Conservation (phyloP, 306 rosid genomes). For the Quercus berberidifolia region DNA sequence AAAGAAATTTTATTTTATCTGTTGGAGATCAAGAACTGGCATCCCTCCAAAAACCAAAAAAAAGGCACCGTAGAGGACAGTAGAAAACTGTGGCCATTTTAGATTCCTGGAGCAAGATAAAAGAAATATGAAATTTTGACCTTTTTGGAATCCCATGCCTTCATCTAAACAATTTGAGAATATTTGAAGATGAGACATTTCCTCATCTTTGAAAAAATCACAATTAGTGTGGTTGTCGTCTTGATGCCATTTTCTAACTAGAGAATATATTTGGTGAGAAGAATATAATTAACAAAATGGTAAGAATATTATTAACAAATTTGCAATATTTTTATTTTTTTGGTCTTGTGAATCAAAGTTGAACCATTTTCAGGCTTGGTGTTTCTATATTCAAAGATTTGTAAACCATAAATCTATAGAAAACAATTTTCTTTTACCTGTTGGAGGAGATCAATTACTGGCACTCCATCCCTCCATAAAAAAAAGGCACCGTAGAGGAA, state of each 20-base stretch:
- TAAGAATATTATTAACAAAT: no score
- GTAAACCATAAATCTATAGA: background rate
- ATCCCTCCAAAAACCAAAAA: background rate
- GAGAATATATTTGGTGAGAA: background rate
- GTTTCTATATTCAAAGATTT: background rate
- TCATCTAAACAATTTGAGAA: no score
- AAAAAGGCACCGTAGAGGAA: background rate
- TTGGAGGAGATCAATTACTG: background rate
- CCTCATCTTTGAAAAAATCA: background rate
- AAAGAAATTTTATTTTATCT: background rate
- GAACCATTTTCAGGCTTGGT: background rate
- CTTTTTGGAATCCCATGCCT: background rate
- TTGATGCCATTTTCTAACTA: background rate
- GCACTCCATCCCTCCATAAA: background rate
- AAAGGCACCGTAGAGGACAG: background rate
- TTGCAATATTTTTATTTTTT: background rate
- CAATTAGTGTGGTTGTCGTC: background rate
- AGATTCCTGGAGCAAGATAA: background rate
- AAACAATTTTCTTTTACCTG: background rate
- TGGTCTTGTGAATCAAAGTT: background rate
- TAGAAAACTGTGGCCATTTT: background rate
- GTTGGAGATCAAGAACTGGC: background rate
- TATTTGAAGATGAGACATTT: background rate
- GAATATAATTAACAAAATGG: background rate
- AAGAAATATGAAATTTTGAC: background rate